Conservation (phyloP, 139 green algal genomes). For the Marvania coccoides region DNA sequence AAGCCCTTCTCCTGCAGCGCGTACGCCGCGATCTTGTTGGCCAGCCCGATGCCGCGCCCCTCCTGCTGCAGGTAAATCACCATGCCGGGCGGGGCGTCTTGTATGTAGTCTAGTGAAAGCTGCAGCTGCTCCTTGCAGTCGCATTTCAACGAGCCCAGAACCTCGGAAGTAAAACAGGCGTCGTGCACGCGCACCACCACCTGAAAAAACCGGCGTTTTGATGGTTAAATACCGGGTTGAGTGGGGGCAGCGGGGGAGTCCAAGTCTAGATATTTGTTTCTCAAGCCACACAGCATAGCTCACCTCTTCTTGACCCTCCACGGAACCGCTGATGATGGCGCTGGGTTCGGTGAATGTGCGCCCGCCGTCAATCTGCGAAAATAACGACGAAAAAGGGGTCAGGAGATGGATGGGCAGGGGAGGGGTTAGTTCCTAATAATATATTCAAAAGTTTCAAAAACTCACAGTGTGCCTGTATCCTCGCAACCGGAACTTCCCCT, state of each 20-base stretch:
- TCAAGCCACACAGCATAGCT: neutral
- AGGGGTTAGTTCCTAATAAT: too few relatives aligned
- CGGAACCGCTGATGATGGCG: constrained; percentile 70
- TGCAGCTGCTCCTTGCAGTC: constrained; percentile 90
- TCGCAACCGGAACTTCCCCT: constrained; percentile 75
- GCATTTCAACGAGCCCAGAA: constrained; percentile 91
- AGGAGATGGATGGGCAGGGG: too few relatives aligned
- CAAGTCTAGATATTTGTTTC: too few relatives aligned
- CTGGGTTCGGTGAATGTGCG: constrained; percentile 74
- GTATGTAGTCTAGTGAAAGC: constrained; percentile 75
- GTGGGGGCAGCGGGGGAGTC: too few relatives aligned
- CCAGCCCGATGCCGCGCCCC: constrained; percentile 86
- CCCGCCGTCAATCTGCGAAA: constrained; percentile 63
- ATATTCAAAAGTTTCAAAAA: neutral
- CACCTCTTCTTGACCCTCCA: constrained; percentile 68
- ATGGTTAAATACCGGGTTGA: too few relatives aligned
- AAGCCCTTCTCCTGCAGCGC: constrained; percentile 80
- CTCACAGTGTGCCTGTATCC: constrained; percentile 85
- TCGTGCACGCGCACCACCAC: constrained; percentile 87
- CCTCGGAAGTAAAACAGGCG: constrained; percentile 92
- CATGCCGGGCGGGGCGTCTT: constrained; percentile 55
- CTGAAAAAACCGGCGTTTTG: constrained; percentile 40
- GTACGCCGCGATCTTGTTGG: constrained; percentile 97
- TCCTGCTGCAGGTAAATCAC: constrained; percentile 96
- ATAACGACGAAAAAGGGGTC: neutral